Evolutionary conservation across 176 grass and related monocot species (phyloP).

Genomic region (Calamus simplicifolius): DNA sequence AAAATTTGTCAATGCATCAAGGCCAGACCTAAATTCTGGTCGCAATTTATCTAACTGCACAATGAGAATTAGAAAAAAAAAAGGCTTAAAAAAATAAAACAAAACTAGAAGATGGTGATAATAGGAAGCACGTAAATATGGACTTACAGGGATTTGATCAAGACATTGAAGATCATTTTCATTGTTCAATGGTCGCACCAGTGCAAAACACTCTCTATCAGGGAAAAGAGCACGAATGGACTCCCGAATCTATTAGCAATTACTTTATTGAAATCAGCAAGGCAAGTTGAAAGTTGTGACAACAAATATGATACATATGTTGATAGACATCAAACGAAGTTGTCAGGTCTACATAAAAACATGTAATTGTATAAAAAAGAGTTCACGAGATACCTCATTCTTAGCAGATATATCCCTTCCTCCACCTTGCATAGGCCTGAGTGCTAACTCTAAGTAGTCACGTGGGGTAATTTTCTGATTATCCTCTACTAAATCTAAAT

Average conservation of each 20-base stretch:
- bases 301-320: no score
- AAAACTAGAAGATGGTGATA: no score
- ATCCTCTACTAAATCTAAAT: constrained; percentile 88
- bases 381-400: constrained; percentile 41
- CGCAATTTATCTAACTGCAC: constrained; percentile 75
- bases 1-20: constrained; percentile 86
- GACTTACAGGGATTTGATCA: constrained; percentile 82
- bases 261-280: constrained; percentile 5
- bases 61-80: constrained; percentile 10
- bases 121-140: background rate
- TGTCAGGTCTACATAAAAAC: no score
- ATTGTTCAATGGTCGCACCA: constrained; percentile 83
- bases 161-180: constrained; percentile 93
- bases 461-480: constrained; percentile 89
- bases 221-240: constrained; percentile 93
- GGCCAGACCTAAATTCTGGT: constrained; percentile 71
- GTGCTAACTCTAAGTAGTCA: constrained; percentile 81
- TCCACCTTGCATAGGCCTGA: constrained; percentile 80
- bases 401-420: constrained; percentile 62
- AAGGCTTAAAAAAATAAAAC: background rate
- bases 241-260: constrained; percentile 53
- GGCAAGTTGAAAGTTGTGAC: background rate
- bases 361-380: constrained; percentile 1
- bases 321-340: no score
- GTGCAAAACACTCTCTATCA: constrained; percentile 87